phyloP scores from a whole-genome alignment of 1,139 yeast genomes.

The Hansenula sp. region DNA sequence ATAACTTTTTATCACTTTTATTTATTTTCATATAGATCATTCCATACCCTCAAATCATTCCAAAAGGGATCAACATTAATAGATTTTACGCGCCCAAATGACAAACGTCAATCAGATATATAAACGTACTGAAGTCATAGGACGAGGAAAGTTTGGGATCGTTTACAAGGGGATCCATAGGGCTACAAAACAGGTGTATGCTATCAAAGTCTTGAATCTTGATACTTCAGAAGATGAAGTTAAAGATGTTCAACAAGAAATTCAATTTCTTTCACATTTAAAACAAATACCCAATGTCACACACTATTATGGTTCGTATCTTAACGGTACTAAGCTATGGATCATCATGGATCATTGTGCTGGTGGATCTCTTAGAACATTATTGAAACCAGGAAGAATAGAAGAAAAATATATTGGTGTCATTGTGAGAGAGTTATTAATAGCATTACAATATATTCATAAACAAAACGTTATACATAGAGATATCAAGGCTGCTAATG shows the following conservation, averaged over 20 bases:
- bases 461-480: slow-evolving; percentile 89
- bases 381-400: slow-evolving; percentile 81
- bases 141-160: slow-evolving; percentile 94
- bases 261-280: slow-evolving; percentile 78
- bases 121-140: slow-evolving; percentile 85
- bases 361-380: slow-evolving; percentile 89
- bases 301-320: slow-evolving; percentile 83
- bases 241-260: slow-evolving; percentile 89
- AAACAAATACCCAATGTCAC: slow-evolving; percentile 88
- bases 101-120: slow-evolving; percentile 37
- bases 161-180: slow-evolving; percentile 75
- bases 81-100: slow-evolving; percentile 4
- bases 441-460: slow-evolving; percentile 81
- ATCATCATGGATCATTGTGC: slow-evolving; percentile 97
- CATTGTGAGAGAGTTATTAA: slow-evolving; percentile 71
- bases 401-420: slow-evolving; percentile 84
- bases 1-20: too few relatives aligned
- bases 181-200: slow-evolving; percentile 64
- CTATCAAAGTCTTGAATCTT: slow-evolving; percentile 86
- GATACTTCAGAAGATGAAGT: slow-evolving; percentile 96
- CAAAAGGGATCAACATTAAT: background rate
- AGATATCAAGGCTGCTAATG: slow-evolving; percentile 94
- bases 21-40: too few relatives aligned
- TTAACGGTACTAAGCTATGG: slow-evolving; percentile 90
- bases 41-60: too few relatives aligned